A percentile compares a stretch with the other conserved stretches of the same genome.
Evolutionary conservation across 495 filamentous ascomycete genomes (phyloP).

Genomic region (Penicillium steckii): DNA sequence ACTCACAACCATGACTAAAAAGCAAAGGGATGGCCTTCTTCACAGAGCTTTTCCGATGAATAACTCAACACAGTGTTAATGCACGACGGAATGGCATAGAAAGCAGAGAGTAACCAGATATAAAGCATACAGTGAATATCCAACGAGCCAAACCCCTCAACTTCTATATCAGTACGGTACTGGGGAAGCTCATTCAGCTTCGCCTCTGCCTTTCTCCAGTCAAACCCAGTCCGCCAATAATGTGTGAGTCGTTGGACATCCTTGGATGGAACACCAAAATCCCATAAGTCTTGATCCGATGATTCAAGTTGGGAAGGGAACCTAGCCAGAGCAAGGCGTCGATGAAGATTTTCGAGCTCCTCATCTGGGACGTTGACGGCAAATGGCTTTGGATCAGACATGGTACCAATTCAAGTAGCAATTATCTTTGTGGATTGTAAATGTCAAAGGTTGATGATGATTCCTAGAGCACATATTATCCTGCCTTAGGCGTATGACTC

Average conservation of each 20-base stretch:
- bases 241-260: constrained; percentile 35
- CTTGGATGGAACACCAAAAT: constrained; percentile 37
- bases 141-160: constrained; percentile 39
- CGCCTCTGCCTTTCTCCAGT: constrained; percentile 45
- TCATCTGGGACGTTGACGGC: constrained; percentile 38
- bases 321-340: constrained; percentile 35
- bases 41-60: constrained; percentile 37
- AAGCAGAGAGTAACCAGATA: background rate
- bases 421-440: too few species aligned
- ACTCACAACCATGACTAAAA: constrained; percentile 47
- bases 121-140: constrained; percentile 38
- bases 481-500: too few species aligned
- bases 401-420: too few species aligned
- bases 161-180: constrained; percentile 38
- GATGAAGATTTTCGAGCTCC: constrained; percentile 31
- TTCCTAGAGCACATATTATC: too few species aligned
- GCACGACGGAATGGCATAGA: too few species aligned
- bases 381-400: constrained; percentile 24
- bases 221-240: constrained; percentile 40
- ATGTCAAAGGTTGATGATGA: too few species aligned
- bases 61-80: constrained; percentile 16
- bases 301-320: constrained; percentile 39
- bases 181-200: constrained; percentile 45
- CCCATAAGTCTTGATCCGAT: constrained; percentile 33
- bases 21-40: constrained; percentile 41